These are phyloP conservation scores for Wickerhamiella siamensis DNA, from an alignment of 805 yeast species.

Conservation along the genomic window DNA sequence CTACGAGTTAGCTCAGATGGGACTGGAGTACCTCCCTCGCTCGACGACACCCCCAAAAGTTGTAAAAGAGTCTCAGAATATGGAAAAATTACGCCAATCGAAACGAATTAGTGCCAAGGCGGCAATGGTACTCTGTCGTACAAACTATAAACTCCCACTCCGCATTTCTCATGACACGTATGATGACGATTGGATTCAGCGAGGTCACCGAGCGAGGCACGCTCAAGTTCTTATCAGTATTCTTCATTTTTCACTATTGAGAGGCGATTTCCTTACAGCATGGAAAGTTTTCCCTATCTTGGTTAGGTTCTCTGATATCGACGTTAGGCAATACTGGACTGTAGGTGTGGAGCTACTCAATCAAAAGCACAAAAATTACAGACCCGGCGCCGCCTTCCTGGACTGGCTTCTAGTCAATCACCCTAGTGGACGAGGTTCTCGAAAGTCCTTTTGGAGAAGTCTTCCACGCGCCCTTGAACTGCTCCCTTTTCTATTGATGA, in stretches of 20 bases:
- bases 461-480: neutral
- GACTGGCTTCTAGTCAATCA: neutral
- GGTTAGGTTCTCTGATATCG: neutral
- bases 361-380: neutral
- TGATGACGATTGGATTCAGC: conserved; percentile 1
- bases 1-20: neutral
- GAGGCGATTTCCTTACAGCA: neutral
- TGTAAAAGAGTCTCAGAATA: neutral
- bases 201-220: neutral
- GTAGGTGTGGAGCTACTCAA: neutral
- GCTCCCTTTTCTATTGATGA: neutral
- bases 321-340: neutral
- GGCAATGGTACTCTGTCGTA: neutral
- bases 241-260: neutral
- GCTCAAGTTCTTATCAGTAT: neutral
- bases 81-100: neutral
- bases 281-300: neutral
- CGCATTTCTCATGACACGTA: neutral
- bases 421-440: neutral
- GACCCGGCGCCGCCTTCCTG: neutral
- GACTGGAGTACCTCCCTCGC: neutral
- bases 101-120: neutral
- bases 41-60: neutral
- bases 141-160: neutral
- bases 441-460: neutral